A percentile compares a stretch with the other conserved stretches of the same genome.
Conservation (phyloP, 768 basidiomycete species). For the Hypholoma fasciculare region DNA sequence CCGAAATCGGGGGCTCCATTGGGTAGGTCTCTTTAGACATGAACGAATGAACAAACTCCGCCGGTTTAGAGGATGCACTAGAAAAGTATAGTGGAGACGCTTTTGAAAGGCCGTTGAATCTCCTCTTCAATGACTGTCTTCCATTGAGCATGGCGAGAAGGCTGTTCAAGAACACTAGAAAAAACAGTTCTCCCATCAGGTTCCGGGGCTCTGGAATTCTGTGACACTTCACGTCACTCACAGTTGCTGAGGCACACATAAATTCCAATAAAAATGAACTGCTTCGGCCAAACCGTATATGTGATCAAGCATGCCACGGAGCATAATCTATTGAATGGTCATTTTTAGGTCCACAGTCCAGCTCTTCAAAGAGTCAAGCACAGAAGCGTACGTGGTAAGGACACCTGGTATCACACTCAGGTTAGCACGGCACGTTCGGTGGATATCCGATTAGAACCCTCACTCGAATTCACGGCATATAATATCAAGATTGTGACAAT, state of each 20-base stretch:
- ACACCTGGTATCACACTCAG: constrained; percentile 19
- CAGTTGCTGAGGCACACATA: constrained; percentile 48
- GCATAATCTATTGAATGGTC: constrained; percentile 19
- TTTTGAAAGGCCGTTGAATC: constrained; percentile 13
- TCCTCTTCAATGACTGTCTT: constrained; percentile 21
- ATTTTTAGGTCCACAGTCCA: background rate
- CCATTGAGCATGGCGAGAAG: constrained; percentile 32
- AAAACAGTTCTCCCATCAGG: background rate
- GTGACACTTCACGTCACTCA: constrained; percentile 16
- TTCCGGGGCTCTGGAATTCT: background rate
- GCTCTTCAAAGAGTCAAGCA: background rate
- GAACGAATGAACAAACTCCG: constrained; percentile 12
- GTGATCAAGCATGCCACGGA: constrained; percentile 31
- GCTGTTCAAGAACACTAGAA: constrained; percentile 31
- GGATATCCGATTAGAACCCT: constrained; percentile 12
- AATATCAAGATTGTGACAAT: constrained; percentile 43
- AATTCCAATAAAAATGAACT: constrained; percentile 45
- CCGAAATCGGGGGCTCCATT: constrained; percentile 1
- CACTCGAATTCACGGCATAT: constrained; percentile 53
- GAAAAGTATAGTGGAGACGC: constrained; percentile 5
- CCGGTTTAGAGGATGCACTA: constrained; percentile 6
- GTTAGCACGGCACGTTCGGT: background rate
- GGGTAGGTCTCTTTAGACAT: constrained; percentile 10
- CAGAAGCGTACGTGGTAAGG: constrained; percentile 28
- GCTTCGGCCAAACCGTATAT: constrained; percentile 42